Conservation (phyloP, 2,329 filamentous ascomycete genomes). For the Zasmidium angulare region DNA sequence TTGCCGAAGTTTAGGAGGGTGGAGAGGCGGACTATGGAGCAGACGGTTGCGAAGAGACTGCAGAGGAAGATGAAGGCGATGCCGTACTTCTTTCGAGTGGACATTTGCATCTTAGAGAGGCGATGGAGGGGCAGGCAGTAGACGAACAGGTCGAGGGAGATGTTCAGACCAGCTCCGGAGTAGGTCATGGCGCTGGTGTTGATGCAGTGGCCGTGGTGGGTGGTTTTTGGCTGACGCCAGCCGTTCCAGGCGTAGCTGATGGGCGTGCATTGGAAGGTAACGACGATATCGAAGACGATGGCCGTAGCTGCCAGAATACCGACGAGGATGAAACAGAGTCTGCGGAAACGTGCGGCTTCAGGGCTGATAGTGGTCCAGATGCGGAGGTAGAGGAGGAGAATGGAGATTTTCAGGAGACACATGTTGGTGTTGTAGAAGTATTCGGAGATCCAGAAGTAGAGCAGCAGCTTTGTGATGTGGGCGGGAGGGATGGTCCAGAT, state of each 20-base stretch:
- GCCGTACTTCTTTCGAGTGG: constrained; percentile 6
- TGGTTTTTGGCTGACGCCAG: constrained; percentile 20
- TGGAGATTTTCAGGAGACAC: constrained; percentile 18
- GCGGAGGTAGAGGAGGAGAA: constrained; percentile 20
- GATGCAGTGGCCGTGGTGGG: constrained; percentile 7
- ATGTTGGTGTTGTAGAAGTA: constrained; percentile 18
- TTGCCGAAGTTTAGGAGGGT: constrained; percentile 11
- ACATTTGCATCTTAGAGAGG: constrained; percentile 6
- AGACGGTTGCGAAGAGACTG: constrained; percentile 22
- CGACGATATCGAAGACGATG: constrained; percentile 7
- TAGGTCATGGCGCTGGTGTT: constrained; percentile 7
- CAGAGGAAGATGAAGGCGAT: constrained; percentile 12
- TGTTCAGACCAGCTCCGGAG: constrained; percentile 12
- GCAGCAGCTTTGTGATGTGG: constrained; percentile 16
- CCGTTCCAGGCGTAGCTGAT: constrained; percentile 16
- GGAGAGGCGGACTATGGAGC: constrained; percentile 16
- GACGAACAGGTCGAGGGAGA: constrained; percentile 12
- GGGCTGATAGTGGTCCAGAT: constrained; percentile 19
- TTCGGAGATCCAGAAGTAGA: constrained; percentile 20
- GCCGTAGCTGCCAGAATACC: constrained; percentile 6
- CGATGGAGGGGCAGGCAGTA: constrained; percentile 12
- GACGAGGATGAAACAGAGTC: constrained; percentile 12
- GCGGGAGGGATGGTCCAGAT: constrained; percentile 18
- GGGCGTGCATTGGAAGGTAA: constrained; percentile 18
- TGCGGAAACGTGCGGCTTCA: constrained; percentile 11